Percentiles rank a stretch among this genome's conserved stretches.
Evolutionary conservation across 768 basidiomycete genomes (phyloP).

Genomic region (Naganishia vishniacii): DNA sequence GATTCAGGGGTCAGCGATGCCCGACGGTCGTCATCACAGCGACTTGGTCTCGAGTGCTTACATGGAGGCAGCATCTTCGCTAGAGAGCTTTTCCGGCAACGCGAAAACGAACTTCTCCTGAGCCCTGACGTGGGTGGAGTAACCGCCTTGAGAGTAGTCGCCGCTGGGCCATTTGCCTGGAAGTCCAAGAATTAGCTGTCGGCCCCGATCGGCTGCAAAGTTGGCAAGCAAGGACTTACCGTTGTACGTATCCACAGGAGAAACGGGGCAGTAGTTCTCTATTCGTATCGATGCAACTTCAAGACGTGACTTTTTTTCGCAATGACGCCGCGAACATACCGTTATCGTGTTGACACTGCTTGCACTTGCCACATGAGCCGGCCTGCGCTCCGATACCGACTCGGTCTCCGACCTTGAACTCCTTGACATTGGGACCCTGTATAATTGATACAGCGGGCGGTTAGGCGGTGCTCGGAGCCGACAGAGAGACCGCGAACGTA

Average conservation of each 20-base stretch:
- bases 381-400: conserved; percentile 58
- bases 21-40: no score
- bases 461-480: background rate
- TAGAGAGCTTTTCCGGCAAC: conserved; percentile 57
- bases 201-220: background rate
- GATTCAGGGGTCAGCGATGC: background rate
- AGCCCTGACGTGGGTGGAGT: conserved; percentile 53
- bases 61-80: conserved; percentile 60
- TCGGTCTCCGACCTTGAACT: conserved; percentile 54
- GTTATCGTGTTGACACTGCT: conserved; percentile 28
- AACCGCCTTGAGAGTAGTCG: conserved; percentile 52
- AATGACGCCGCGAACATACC: conserved; percentile 38
- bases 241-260: conserved; percentile 45
- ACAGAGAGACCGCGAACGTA: background rate
- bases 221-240: conserved; percentile 27
- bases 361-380: conserved; percentile 53
- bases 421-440: conserved; percentile 39
- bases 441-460: background rate
- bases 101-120: conserved; percentile 57
- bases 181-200: background rate
- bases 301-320: background rate
- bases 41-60: conserved; percentile 29
- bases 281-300: background rate
- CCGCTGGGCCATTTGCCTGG: conserved; percentile 40
- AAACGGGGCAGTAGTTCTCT: conserved; percentile 23